A percentile compares a stretch with the other conserved stretches of the same genome.
These are phyloP conservation scores for Melampsora americana DNA, from an alignment of 1,284 basidiomycete species.

Conservation along the genomic window DNA sequence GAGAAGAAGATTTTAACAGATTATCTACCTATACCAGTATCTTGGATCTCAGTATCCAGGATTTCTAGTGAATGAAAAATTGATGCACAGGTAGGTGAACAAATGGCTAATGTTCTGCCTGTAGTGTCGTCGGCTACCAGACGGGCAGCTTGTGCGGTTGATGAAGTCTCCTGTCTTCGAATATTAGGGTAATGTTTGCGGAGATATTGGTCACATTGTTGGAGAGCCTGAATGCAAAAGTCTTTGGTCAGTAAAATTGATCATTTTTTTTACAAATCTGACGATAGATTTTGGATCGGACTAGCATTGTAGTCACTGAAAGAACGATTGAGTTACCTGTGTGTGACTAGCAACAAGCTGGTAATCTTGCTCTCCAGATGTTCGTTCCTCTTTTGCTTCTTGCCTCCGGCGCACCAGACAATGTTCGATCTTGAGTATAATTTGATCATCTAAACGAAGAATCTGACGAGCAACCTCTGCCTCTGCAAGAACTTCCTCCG, in stretches of 20 bases:
- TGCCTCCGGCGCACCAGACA: constrained; percentile 15
- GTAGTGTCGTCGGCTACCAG: constrained; percentile 7
- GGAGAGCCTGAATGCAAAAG: constrained; percentile 8
- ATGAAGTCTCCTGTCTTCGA: constrained; percentile 5
- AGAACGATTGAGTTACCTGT: not conserved
- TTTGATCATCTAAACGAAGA: constrained; percentile 11
- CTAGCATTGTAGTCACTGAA: not conserved
- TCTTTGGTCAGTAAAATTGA: not conserved
- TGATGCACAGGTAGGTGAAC: constrained; percentile 7
- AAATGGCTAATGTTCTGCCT: constrained; percentile 20
- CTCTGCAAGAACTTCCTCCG: constrained; percentile 18
- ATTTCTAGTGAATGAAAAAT: constrained; percentile 20
- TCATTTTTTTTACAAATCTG: no score
- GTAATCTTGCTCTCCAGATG: not conserved
- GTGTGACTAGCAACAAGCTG: not conserved
- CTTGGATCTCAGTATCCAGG: constrained; percentile 27
- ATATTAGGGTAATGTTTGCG: constrained; percentile 19
- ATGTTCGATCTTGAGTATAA: constrained; percentile 22
- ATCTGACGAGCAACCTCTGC: constrained; percentile 9
- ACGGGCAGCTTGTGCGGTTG: constrained; percentile 19
- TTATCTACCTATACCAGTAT: constrained; percentile 18
- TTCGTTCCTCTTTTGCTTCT: not conserved
- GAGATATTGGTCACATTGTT: constrained; percentile 33
- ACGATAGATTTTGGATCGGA: not conserved
- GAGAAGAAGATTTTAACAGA: not conserved